Base-by-base conservation (phyloP, 2,329 filamentous ascomycete genomes). In the Saccharata proteae region DNA sequence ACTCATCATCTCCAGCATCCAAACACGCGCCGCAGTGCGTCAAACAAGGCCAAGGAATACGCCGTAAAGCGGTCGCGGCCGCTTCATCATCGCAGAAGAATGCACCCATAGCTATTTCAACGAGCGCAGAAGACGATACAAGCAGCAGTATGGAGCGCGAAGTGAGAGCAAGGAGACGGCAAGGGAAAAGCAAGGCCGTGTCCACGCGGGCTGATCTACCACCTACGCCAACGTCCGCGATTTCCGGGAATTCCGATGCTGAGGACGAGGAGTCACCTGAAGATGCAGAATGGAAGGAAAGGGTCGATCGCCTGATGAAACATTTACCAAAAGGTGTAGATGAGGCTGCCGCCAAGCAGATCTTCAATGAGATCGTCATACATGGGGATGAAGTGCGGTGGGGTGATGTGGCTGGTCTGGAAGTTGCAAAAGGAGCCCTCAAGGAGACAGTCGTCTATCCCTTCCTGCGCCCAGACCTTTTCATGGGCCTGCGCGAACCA, bases 391-490 rank as follows among this genome's bases (percentile, higher is more conserved):
- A 93, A 49, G 90, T 98, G 2, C 83, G 81, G 45, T 98, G 90
- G 90, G 71, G 74, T 28, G 90, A 98, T 49, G 80, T 98, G 35
- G 86, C 90, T 1, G 90, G 90, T 1, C 62, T 98, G 4, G 82
- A 93, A 29, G 70, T 80, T 32, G 90, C 90, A 19, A 98, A 98
- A 51, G 82, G 76, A 34, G 86, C 90, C 0, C 61, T 98, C 29
- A 88, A 93, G 48, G 90, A 98, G 57, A 85, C 85, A 1, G 90
- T 98, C 2, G 88, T 98, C 2, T 98, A 98, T 47, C 90, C 90
- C 1, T 96, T 98, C 51, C 62, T 98, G 8, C 79, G 90, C 2
- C 90, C 90, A 2, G 90, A 98, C 55, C 62, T 98, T 2, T 98
- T 98, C 59, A 90, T 88, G 71, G 90, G 90, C 0, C 67, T 98